Evolutionary conservation across 371 early-diverging fungal species (phyloP).

Genomic region (Dentiscutata heterogama): DNA sequence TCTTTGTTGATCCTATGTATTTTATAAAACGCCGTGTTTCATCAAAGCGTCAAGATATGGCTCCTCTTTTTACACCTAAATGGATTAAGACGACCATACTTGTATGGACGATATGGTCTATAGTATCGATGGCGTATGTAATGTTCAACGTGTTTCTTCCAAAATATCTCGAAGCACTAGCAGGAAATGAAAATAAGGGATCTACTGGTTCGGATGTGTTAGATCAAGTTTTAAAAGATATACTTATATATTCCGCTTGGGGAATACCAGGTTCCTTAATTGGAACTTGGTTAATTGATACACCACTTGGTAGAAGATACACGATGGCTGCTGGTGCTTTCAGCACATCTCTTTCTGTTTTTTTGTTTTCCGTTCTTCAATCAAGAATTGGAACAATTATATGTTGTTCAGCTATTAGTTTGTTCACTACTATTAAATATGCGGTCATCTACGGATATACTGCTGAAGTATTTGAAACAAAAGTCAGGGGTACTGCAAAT

Average conservation of each 20-base stretch:
- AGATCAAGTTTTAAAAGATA: conserved; percentile 74
- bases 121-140: conserved; percentile 83
- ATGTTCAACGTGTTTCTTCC: conserved; percentile 89
- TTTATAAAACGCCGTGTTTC: background rate
- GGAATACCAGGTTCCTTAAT: conserved; percentile 87
- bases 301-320: conserved; percentile 80
- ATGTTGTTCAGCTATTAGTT: conserved; percentile 73
- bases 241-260: conserved; percentile 77
- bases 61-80: conserved; percentile 60
- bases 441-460: conserved; percentile 90
- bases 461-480: conserved; percentile 88
- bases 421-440: conserved; percentile 82
- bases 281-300: conserved; percentile 81
- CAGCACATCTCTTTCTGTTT: conserved; percentile 71
- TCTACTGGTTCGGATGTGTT: background rate
- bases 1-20: conserved; percentile 1
- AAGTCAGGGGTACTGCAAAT: conserved; percentile 82
- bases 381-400: conserved; percentile 66
- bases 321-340: conserved; percentile 85
- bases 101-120: conserved; percentile 84
- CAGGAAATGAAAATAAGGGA: background rate
- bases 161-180: conserved; percentile 68
- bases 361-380: conserved; percentile 69
- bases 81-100: conserved; percentile 73
- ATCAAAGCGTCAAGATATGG: background rate